phyloP scores from a whole-genome alignment of 768 basidiomycete species.

The Boletellus sp. region DNA sequence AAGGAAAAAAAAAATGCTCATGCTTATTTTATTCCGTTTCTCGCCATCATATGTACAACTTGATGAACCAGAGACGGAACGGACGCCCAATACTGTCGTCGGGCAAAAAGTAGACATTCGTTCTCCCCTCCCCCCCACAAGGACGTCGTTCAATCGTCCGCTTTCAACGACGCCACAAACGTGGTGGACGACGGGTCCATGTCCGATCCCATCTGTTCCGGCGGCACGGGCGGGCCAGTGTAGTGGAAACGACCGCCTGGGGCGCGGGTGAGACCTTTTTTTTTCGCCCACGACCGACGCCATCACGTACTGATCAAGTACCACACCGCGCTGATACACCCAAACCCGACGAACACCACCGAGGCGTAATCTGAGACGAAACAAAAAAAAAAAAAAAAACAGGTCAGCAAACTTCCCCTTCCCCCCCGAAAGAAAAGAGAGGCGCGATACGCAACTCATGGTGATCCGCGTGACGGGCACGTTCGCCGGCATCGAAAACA shows the following conservation, averaged over 20 bases:
- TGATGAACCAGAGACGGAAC: no score
- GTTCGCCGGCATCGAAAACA: slow-evolving; percentile 67
- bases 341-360: slow-evolving; percentile 65
- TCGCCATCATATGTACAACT: no score
- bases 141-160: no score
- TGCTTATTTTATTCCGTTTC: no score
- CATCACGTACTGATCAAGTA: slow-evolving; percentile 54
- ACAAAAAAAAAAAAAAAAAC: no score
- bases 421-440: neutral
- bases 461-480: slow-evolving; percentile 49
- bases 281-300: no score
- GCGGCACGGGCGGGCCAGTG: slow-evolving; percentile 39
- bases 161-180: no score
- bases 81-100: no score
- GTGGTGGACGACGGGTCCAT: neutral
- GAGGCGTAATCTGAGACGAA: slow-evolving; percentile 59
- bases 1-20: no score
- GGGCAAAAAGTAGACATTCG: no score
- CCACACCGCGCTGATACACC: slow-evolving; percentile 54
- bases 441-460: slow-evolving; percentile 37
- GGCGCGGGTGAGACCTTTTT: neutral
- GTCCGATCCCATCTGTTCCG: neutral
- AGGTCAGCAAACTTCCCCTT: slow-evolving; percentile 4
- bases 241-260: slow-evolving; percentile 45
- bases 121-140: no score